Conservation (phyloP, 2,329 filamentous ascomycete genomes). For the Botryosphaeria dothidea region DNA sequence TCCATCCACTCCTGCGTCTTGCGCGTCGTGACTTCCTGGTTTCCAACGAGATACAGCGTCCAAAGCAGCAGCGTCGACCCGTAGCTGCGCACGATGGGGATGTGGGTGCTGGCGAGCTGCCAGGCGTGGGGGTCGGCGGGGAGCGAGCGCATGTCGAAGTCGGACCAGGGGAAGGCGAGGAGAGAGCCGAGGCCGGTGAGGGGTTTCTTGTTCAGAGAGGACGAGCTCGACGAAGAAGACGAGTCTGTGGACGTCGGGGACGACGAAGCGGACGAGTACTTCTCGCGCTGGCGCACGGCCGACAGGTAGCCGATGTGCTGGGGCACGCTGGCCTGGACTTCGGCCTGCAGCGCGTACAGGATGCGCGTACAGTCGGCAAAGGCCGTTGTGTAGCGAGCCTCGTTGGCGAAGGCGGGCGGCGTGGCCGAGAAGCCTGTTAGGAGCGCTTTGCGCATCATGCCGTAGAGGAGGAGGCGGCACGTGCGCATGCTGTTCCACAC, state of each 20-base stretch:
- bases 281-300: constrained; percentile 15
- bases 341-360: constrained; percentile 31
- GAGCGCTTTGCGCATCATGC: constrained; percentile 27
- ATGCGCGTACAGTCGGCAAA: constrained; percentile 28
- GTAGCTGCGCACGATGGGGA: constrained; percentile 34
- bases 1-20: constrained; percentile 29
- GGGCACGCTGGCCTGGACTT: constrained; percentile 36
- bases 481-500: constrained; percentile 34
- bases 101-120: constrained; percentile 19
- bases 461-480: constrained; percentile 29
- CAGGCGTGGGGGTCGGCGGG: neutral
- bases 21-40: constrained; percentile 29
- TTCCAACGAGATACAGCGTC: constrained; percentile 34
- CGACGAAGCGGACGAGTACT: neutral
- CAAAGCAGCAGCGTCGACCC: constrained; percentile 35
- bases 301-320: constrained; percentile 37
- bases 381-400: constrained; percentile 24
- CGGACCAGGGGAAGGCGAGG: constrained; percentile 20
- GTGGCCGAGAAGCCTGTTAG: constrained; percentile 26
- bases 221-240: constrained; percentile 28
- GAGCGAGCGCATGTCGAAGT: neutral
- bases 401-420: constrained; percentile 30
- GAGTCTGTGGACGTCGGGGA: neutral
- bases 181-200: constrained; percentile 20
- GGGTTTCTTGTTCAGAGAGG: neutral